Evolutionary conservation across 2,329 filamentous ascomycete genomes (phyloP).

Genomic region (Lachnellula suecica): DNA sequence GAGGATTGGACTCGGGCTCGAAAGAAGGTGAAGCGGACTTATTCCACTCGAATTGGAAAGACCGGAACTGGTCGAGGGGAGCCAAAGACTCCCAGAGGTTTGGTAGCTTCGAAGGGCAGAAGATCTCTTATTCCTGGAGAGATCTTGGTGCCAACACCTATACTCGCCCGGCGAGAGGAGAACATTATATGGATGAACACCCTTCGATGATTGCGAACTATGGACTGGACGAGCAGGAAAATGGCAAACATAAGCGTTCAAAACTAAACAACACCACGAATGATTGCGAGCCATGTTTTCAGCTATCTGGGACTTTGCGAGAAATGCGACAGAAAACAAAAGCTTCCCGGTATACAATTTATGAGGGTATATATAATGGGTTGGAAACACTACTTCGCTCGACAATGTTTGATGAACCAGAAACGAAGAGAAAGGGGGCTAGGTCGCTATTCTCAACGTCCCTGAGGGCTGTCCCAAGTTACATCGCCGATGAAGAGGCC

Average conservation of each 20-base stretch:
- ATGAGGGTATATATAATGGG: slow-evolving; percentile 45
- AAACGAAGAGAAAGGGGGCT: slow-evolving; percentile 25
- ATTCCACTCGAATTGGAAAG: slow-evolving; percentile 22
- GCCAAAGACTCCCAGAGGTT: slow-evolving; percentile 4
- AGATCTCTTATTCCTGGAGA: slow-evolving; percentile 26
- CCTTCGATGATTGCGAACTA: background rate
- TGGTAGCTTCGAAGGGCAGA: slow-evolving; percentile 4
- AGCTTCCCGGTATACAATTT: slow-evolving; percentile 35
- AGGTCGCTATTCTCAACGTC: slow-evolving; percentile 50
- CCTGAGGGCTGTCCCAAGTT: slow-evolving; percentile 47
- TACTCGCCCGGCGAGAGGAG: slow-evolving; percentile 29
- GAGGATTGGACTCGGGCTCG: slow-evolving; percentile 24
- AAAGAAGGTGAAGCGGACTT: slow-evolving; percentile 30
- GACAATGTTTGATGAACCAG: slow-evolving; percentile 30
- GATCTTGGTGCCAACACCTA: slow-evolving; percentile 31
- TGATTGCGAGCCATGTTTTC: slow-evolving; percentile 14
- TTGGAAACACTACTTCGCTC: slow-evolving; percentile 45
- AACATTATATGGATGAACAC: background rate
- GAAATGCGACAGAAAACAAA: slow-evolving; percentile 34
- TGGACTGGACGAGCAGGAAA: background rate
- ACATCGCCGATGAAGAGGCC: slow-evolving; percentile 45
- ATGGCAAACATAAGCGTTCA: slow-evolving; percentile 5
- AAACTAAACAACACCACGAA: slow-evolving; percentile 8
- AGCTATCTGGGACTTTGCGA: slow-evolving; percentile 32
- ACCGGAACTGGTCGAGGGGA: background rate